Evolutionary conservation across 805 yeast genomes (phyloP).

Genomic region (Novakomyces olei): DNA sequence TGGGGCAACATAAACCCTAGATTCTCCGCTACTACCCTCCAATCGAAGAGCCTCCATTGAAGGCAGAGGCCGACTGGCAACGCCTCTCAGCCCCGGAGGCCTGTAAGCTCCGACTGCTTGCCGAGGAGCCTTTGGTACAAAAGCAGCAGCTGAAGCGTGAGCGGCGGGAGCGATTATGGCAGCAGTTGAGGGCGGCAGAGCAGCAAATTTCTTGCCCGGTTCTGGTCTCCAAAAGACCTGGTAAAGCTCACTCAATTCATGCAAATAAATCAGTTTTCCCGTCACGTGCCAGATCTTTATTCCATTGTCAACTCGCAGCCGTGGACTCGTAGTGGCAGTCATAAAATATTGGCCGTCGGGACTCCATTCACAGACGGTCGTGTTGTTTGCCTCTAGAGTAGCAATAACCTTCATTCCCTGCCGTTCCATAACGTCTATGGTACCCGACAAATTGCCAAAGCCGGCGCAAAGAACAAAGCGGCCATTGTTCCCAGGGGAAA

Average conservation of each 20-base stretch:
- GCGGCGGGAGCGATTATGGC: slow-evolving; percentile 24
- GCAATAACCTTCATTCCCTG: slow-evolving; percentile 60
- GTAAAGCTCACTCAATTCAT: slow-evolving; percentile 62
- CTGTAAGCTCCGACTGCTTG: slow-evolving; percentile 79
- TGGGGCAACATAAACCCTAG: neutral
- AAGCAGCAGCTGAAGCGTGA: slow-evolving; percentile 43
- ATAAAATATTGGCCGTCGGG: slow-evolving; percentile 86
- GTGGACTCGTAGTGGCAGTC: slow-evolving; percentile 93
- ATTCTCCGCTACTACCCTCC: neutral
- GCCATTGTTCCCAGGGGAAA: slow-evolving; percentile 92
- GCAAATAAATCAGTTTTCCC: slow-evolving; percentile 57
- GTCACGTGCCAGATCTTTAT: slow-evolving; percentile 79
- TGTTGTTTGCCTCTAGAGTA: slow-evolving; percentile 75
- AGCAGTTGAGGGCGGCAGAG: slow-evolving; percentile 24
- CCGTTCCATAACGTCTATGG: slow-evolving; percentile 85
- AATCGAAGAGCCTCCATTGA: neutral
- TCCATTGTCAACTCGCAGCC: slow-evolving; percentile 91
- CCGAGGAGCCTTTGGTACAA: slow-evolving; percentile 19
- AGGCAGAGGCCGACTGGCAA: no score
- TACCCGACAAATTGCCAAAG: slow-evolving; percentile 92
- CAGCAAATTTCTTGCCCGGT: slow-evolving; percentile 21
- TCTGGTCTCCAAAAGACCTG: slow-evolving; percentile 68
- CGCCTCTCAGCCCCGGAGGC: slow-evolving; percentile 78
- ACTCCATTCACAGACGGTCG: slow-evolving; percentile 93
- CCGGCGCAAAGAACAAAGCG: slow-evolving; percentile 84